A percentile compares a stretch with the other conserved stretches of the same genome.
Evolutionary conservation across 2,329 filamentous ascomycete genomes (phyloP).

Genomic region (Ophiocordyceps camponoti-saundersi): DNA sequence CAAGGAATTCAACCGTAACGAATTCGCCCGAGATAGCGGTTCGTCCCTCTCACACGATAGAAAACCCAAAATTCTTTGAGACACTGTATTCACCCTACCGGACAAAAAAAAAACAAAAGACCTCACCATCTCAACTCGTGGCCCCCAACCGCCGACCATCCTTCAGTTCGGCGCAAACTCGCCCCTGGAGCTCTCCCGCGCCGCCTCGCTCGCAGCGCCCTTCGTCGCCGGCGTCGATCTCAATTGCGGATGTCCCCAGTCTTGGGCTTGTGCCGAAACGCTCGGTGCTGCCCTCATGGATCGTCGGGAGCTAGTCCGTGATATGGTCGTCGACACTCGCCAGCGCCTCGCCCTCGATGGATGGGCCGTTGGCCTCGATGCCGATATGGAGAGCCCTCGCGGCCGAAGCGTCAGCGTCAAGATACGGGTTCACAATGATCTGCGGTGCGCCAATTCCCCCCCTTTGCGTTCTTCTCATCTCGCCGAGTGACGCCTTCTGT

Average conservation of each 20-base stretch:
- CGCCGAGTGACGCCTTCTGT: not conserved
- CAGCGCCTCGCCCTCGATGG: slow-evolving; percentile 31
- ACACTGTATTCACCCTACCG: no score
- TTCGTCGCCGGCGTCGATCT: slow-evolving; percentile 49
- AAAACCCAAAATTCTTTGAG: no score
- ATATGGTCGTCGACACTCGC: slow-evolving; percentile 45
- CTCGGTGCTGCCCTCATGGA: slow-evolving; percentile 56
- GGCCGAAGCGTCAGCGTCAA: slow-evolving; percentile 51
- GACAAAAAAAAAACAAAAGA: slow-evolving; percentile 18
- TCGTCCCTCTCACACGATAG: slow-evolving; percentile 2
- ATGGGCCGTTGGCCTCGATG: slow-evolving; percentile 28
- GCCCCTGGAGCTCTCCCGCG: slow-evolving; percentile 43
- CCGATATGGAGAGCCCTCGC: slow-evolving; percentile 22
- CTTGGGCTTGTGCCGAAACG: slow-evolving; percentile 52
- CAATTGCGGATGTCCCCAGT: slow-evolving; percentile 59
- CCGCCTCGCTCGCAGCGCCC: slow-evolving; percentile 43
- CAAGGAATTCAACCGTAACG: slow-evolving; percentile 49
- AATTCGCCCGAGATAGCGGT: slow-evolving; percentile 43
- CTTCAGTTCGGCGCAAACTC: slow-evolving; percentile 51
- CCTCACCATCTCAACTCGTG: slow-evolving; percentile 39
- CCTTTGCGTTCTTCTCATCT: not conserved
- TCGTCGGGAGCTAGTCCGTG: slow-evolving; percentile 43
- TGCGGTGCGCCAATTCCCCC: slow-evolving; percentile 21
- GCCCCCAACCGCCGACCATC: slow-evolving; percentile 40
- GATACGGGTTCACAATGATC: slow-evolving; percentile 49